Evolutionary conservation across 2,329 filamentous ascomycete species (phyloP).

Genomic region (Ophiostoma sp.): DNA sequence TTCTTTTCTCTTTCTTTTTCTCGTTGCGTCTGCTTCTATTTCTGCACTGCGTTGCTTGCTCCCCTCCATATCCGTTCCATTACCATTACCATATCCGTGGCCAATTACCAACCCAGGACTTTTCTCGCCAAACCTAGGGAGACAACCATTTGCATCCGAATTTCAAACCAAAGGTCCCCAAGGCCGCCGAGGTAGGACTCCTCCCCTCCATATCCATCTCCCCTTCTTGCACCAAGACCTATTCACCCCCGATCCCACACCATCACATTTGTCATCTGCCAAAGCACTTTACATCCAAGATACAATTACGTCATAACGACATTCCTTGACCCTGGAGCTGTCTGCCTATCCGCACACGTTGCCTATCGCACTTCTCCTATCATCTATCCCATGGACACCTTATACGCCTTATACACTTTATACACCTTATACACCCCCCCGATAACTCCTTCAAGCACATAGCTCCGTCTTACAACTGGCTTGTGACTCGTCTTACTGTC

Average conservation of each 20-base stretch:
- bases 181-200: slow-evolving; percentile 88
- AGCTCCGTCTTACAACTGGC: slow-evolving; percentile 1
- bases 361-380: background rate
- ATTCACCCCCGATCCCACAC: background rate
- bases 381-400: background rate
- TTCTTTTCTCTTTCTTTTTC: background rate
- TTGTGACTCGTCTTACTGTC: slow-evolving; percentile 20
- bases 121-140: slow-evolving; percentile 57
- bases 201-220: slow-evolving; percentile 17
- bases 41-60: background rate
- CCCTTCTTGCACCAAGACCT: background rate
- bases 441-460: background rate
- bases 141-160: slow-evolving; percentile 91
- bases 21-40: slow-evolving; percentile 25
- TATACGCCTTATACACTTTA: background rate
- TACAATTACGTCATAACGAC: background rate
- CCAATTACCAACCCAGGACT: slow-evolving; percentile 47
- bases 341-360: background rate
- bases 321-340: background rate
- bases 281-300: background rate
- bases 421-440: background rate
- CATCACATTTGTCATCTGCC: slow-evolving; percentile 6
- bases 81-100: slow-evolving; percentile 26
- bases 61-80: slow-evolving; percentile 8
- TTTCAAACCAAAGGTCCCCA: slow-evolving; percentile 81